These are phyloP conservation scores for Kodamaea laetipori DNA, from an alignment of 805 yeast genomes.

Conservation along the genomic window DNA sequence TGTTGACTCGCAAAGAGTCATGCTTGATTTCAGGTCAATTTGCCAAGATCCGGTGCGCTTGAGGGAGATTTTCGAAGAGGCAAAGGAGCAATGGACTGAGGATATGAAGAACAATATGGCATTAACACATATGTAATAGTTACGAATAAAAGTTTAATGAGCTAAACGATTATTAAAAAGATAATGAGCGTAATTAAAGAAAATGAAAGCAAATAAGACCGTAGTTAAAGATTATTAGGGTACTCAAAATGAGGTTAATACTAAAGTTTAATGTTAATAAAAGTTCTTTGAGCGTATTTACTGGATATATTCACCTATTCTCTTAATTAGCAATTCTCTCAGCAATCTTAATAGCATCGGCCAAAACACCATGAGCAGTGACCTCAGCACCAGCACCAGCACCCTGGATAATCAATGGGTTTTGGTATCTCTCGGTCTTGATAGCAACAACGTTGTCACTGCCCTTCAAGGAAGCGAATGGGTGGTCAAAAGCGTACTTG, in stretches of 20 bases:
- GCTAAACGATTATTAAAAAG: not conserved
- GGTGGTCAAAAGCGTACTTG: conserved; percentile 85
- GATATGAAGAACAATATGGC: conserved; percentile 23
- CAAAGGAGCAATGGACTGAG: conserved; percentile 49
- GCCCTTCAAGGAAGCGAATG: conserved; percentile 93
- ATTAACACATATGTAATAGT: conserved; percentile 5
- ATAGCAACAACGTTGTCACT: conserved; percentile 94
- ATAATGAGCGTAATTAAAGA: too few relatives aligned
- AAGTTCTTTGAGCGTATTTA: too few relatives aligned
- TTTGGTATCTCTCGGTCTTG: conserved; percentile 86
- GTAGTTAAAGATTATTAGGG: too few relatives aligned
- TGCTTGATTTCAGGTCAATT: conserved; percentile 64
- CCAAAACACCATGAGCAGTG: conserved; percentile 82
- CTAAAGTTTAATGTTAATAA: too few relatives aligned
- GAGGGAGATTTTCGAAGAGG: conserved; percentile 57
- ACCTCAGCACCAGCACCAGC: conserved; percentile 89
- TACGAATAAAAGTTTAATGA: not conserved
- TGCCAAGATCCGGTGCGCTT: conserved; percentile 57
- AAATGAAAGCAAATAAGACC: too few relatives aligned
- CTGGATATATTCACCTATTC: too few relatives aligned
- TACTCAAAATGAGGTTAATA: too few relatives aligned
- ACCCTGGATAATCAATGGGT: conserved; percentile 95
- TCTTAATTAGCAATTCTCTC: conserved; percentile 71
- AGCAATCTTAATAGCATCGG: conserved; percentile 89
- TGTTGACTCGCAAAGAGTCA: conserved; percentile 70